phyloP scores from a whole-genome alignment of 2,329 filamentous ascomycete species.

The Monilinia vaccinii-corymbosi region DNA sequence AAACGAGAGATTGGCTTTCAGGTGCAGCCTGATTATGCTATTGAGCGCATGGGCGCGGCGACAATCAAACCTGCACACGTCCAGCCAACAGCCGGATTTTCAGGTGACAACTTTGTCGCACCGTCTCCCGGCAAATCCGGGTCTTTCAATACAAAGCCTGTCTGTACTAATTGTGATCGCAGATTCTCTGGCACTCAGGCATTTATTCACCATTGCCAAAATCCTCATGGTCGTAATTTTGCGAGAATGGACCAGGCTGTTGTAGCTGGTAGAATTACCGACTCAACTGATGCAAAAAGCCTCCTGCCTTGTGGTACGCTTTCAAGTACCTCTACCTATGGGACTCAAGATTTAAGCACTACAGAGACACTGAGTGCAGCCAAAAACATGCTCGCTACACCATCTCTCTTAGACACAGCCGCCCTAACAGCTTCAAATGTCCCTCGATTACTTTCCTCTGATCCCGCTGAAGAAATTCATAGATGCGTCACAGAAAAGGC shows the following conservation, averaged over 20 bases:
- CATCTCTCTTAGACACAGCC: too few relatives aligned
- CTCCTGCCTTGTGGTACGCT: background rate
- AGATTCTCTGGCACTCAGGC: background rate
- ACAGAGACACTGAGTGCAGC: too few relatives aligned
- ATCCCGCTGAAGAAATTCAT: fast-evolving
- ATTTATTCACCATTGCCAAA: background rate
- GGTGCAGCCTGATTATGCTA: background rate
- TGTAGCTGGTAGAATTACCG: background rate
- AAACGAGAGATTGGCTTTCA: background rate
- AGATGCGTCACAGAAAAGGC: background rate
- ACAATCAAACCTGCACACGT: background rate
- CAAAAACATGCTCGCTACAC: background rate
- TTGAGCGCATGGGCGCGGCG: too few relatives aligned
- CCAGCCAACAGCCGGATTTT: background rate
- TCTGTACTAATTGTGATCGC: background rate
- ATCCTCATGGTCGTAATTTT: background rate
- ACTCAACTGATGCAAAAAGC: background rate
- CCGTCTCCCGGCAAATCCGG: background rate
- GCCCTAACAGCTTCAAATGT: background rate
- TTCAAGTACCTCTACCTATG: background rate
- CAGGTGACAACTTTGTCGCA: background rate
- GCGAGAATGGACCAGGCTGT: background rate
- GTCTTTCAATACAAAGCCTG: background rate
- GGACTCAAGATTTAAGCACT: too few relatives aligned
- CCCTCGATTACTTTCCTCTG: background rate